phyloP scores from a whole-genome alignment of 2,329 filamentous ascomycete species.

The Aphanocladium album region DNA sequence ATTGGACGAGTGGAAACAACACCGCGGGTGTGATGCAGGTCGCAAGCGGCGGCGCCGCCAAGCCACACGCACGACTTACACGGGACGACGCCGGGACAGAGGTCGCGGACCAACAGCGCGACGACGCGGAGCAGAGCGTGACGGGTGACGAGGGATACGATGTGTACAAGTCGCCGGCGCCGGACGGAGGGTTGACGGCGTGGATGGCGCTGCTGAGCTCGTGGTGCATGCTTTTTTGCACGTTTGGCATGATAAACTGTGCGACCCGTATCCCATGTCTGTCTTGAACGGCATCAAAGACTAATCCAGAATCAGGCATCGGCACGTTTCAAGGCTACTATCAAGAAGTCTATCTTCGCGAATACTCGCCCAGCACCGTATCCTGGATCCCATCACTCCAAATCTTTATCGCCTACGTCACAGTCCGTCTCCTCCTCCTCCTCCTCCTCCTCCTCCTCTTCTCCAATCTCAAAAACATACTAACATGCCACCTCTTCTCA shows the following conservation, averaged over 20 bases:
- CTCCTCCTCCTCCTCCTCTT: neutral
- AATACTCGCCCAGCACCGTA: constrained; percentile 42
- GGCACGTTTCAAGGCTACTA: constrained; percentile 53
- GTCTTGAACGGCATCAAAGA: no score
- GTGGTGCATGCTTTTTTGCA: constrained; percentile 28
- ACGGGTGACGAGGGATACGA: neutral
- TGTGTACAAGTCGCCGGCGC: constrained; percentile 19
- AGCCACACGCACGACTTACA: neutral
- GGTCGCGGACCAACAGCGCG: neutral
- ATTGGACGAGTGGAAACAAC: no score
- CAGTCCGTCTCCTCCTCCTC: constrained; percentile 14
- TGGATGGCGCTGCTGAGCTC: constrained; percentile 44
- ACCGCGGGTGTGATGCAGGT: no score
- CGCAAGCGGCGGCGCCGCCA: no score
- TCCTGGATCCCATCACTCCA: constrained; percentile 51
- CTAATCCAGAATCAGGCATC: constrained; percentile 17
- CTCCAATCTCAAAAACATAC: neutral
- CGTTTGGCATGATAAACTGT: constrained; percentile 27
- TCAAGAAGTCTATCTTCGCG: constrained; percentile 34
- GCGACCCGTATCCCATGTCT: neutral
- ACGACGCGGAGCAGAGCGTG: neutral
- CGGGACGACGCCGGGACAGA: neutral
- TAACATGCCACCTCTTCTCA: neutral
- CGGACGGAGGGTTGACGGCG: constrained; percentile 46
- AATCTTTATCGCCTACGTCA: constrained; percentile 26